Evolutionary conservation across 2,329 filamentous ascomycete species (phyloP), one percentile per base, ranked within the genome.

Genomic region (Stromatinia cepivora): DNA sequence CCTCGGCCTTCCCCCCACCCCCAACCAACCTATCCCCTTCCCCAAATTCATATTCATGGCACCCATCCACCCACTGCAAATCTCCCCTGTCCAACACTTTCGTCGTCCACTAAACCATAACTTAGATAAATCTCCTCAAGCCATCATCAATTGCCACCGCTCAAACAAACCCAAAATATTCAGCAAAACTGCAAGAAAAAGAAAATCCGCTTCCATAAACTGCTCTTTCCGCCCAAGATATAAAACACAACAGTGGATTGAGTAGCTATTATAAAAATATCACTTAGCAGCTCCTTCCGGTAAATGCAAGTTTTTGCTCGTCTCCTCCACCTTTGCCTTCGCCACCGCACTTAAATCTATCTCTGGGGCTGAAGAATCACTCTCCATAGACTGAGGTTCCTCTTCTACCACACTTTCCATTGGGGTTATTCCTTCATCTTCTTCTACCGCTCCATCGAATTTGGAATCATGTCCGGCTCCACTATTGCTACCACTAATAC

Each of bases 401-500:
- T 78, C 77, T 67, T 78, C 77, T 22, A 77, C 72, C 1, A 77
- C 77, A 58, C 73, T 77, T 67, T 78, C 77, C 76, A 78, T 78
- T 39, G 71, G 74, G n/a, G 67, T 42, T 36, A 67, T 63, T 57
- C 73, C 69, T 48, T 58, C 67, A 28, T 73, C 74, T 76, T 76
- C 72, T 15, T 34, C 63, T 34, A 45, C 28, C n/a, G 50, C 58
- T 48, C 67, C 67, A 50, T 69, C 67, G 1, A 69, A 42, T 13
- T 39, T 66, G 39, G 75, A 75, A 63, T 88, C 87, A 69, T 86
- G 84, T 7, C 86, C 86, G 28, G 82, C 83, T 6, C 87, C 87
- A 70, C 83, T 85, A 76, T 88, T 89, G 78, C 85, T 87, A 34
- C 86, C 86, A 52, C 86, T 88, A n/a, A 89, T 81, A 8, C 87